Percentiles rank a stretch among this genome's conserved stretches.
Evolutionary conservation across 2,329 filamentous ascomycete genomes (phyloP).

Genomic region (Sclerotinia spermophila): DNA sequence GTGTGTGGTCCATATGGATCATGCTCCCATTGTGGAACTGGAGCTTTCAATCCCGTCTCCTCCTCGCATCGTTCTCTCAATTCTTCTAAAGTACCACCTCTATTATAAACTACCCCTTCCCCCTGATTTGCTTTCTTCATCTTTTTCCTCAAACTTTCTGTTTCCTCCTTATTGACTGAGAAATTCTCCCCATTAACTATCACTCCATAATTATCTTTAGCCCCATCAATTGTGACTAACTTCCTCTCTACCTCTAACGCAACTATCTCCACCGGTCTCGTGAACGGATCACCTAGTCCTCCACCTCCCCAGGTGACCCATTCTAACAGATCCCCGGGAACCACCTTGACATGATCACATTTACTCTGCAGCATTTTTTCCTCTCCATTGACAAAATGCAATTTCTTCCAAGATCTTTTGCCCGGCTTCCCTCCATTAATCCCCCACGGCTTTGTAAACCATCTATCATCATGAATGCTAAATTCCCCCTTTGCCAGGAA

Average conservation of each 20-base stretch:
- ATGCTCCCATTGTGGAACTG: slow-evolving; percentile 10
- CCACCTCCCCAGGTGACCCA: slow-evolving; percentile 15
- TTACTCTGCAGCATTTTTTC: slow-evolving; percentile 6
- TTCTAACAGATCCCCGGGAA: slow-evolving; percentile 10
- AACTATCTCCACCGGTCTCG: slow-evolving; percentile 10
- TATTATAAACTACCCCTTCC: not conserved
- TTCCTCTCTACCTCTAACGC: slow-evolving; percentile 15
- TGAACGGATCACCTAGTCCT: not conserved
- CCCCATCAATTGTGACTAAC: not conserved
- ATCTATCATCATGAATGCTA: slow-evolving; percentile 15
- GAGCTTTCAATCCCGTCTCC: slow-evolving; percentile 9
- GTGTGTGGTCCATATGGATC: slow-evolving; percentile 12
- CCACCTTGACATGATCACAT: slow-evolving; percentile 11
- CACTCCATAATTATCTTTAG: slow-evolving; percentile 3
- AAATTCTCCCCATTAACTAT: slow-evolving; percentile 5
- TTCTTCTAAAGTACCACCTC: slow-evolving; percentile 5
- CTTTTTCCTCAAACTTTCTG: not conserved
- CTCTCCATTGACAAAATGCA: not conserved
- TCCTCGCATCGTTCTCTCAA: slow-evolving; percentile 2
- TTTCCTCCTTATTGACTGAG: not conserved
- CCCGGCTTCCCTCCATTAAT: slow-evolving; percentile 2
- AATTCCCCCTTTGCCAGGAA: slow-evolving; percentile 11
- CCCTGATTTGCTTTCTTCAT: slow-evolving; percentile 1
- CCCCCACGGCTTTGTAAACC: slow-evolving; percentile 14
- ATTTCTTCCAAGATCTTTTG: slow-evolving; percentile 9